Base-by-base conservation (phyloP, 2,329 filamentous ascomycete species). In the Aspergillus viridinutans region DNA sequence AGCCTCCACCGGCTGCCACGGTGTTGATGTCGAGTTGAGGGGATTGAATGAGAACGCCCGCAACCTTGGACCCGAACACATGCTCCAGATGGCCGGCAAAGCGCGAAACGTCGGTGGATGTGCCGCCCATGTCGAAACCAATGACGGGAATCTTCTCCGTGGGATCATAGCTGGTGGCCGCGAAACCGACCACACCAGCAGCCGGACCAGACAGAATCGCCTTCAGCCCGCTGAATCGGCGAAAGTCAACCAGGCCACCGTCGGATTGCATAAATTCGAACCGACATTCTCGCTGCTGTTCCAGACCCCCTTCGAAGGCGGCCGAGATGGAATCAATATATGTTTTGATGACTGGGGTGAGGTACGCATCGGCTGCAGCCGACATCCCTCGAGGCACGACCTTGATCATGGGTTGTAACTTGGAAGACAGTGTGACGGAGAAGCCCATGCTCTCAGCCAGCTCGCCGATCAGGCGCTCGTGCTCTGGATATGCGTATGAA, bases 241-340 rank as follows among this genome's bases (percentile, higher is more conserved):
- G 74, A 53, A 79, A 78, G 59, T 79, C 76, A 6, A 86, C 85
- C 7, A 87, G 72, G 4, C 85, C 85, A 50, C 90, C 91, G 62
- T 95, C 91, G 5, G 89, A 93, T 74, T 97, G 92, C 93, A 97
- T 97, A 65, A 97, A 97, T 71, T 97, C 92, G 74, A 92, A 97
- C 61, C 92, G 81, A 3, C 90, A 90, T 7, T 80, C 76, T 0
- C 85, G 77, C 0, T 90, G 90, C 7, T 90, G 90, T 50, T 85
- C 85, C 61, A 97, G 92, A 0, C 90, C 90, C 25, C 83, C 83
- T 65, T 90, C 85, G 68, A 96, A 96, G 3, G 90, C 90, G 43
- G 82, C 79, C 25, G 70, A 73, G 43, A 76, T 74, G 3, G 72
- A 73, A 57, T 76, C 70, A 58, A 90, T 86, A 67, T 92, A 93